A percentile compares a stretch with the other conserved stretches of the same genome.
Conservation (phyloP, 495 filamentous ascomycete genomes). For the Elaphomyces granulatus region DNA sequence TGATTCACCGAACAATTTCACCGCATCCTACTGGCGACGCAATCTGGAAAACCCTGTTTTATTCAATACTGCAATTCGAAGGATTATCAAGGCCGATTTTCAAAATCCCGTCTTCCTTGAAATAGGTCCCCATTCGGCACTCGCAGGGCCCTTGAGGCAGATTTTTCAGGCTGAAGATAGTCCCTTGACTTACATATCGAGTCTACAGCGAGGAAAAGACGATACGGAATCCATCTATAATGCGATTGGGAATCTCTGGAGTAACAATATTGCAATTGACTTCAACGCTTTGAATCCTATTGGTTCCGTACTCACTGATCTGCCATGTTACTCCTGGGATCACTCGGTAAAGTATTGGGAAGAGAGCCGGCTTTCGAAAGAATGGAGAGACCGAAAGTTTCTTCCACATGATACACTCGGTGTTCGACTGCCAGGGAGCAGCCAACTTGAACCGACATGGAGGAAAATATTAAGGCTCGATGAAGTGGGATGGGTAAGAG, state of each 20-base stretch:
- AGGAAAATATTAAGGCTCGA: conserved; percentile 22
- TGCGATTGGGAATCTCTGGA: conserved; percentile 12
- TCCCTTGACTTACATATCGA: conserved; percentile 8
- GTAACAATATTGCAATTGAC: conserved; percentile 3
- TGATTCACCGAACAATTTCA: not conserved
- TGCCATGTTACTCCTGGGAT: conserved; percentile 28
- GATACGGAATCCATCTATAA: conserved; percentile 2
- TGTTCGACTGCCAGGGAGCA: conserved; percentile 8
- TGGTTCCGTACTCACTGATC: conserved; percentile 18
- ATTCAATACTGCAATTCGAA: conserved; percentile 1
- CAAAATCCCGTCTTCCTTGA: conserved; percentile 29
- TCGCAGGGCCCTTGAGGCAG: conserved; percentile 39
- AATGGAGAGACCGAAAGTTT: conserved; percentile 17
- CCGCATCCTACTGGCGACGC: not conserved
- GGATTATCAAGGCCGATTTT: not conserved
- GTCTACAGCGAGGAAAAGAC: conserved; percentile 11
- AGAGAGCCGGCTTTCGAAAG: conserved; percentile 16
- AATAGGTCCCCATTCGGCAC: conserved; percentile 45
- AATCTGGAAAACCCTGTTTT: conserved; percentile 1
- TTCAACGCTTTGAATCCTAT: conserved; percentile 1
- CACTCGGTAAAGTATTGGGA: conserved; percentile 17
- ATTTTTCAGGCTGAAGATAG: conserved; percentile 17
- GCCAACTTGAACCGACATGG: conserved; percentile 19
- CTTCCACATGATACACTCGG: conserved; percentile 25
- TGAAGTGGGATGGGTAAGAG: conserved; percentile 17